Base-by-base conservation (phyloP, 1,139 yeast genomes). In the Lizanozyma gosingica region DNA sequence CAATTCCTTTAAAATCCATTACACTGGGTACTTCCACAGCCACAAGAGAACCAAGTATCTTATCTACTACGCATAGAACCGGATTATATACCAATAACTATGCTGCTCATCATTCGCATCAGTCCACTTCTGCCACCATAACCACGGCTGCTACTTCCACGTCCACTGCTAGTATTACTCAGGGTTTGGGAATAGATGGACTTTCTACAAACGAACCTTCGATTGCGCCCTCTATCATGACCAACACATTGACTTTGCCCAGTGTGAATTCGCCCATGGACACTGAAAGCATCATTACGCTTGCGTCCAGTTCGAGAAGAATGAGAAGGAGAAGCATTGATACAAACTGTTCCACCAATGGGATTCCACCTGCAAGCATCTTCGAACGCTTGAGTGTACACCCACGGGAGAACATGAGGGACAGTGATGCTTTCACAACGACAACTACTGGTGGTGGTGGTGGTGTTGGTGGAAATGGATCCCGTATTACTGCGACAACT, bases 281-380 rank as follows among this genome's bases (percentile, higher is more conserved):
- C 47, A 71, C 76, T 40, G 78, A 76, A 42, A 67, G 75, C 3
- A 73, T 76, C 15, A 68, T 76, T 16, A 76, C 81, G 0, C 57
- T 76, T 45, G 80, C 81, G 2, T 68, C 76, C 42, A 68, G 76
- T 1, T 66, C 78, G 3, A 55, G 80, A 39, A 59, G 77, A 41
- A 52, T 62, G 17, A 59, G 79, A 45, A 61, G 80, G 47, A 57
- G 78, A 44, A 75, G 81, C 34, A 55, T 73, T 18, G 82, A 76
- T 41, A 77, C 83, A 11, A 76, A 74, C 47, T 72, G 81, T 37
- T 74, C 80, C 45, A 73, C 80, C 2, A 63, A 76, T 9, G 82
- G 82, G 0, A 78, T 78, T n/a, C 76, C 83, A 1, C 83, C 83
- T 0, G 80, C 82, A 2, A 74, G 80, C 45, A 76, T 78, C 9